phyloP scores from a whole-genome alignment of 2,329 filamentous ascomycete species.

The Fusarium verrucosum region DNA sequence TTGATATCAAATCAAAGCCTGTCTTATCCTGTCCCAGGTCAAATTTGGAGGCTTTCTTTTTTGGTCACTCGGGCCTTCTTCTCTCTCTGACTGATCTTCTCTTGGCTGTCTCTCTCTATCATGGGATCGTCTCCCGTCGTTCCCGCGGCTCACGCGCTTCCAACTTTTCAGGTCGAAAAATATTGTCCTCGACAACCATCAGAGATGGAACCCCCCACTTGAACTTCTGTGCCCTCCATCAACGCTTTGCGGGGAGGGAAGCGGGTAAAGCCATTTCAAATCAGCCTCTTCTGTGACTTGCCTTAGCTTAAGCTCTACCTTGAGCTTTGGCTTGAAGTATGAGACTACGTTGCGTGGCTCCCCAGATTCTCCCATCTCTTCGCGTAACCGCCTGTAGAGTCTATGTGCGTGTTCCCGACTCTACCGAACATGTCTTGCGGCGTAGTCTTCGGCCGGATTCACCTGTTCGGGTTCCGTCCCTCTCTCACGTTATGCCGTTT shows the following conservation, averaged over 20 bases:
- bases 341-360: conserved; percentile 7
- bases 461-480: conserved; percentile 14
- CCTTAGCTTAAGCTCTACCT: background rate
- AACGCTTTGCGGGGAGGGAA: conserved; percentile 6
- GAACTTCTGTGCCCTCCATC: background rate
- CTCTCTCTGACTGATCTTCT: background rate
- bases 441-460: conserved; percentile 6
- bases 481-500: conserved; percentile 13
- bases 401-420: background rate
- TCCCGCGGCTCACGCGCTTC: conserved; percentile 37
- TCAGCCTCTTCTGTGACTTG: conserved; percentile 16
- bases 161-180: conserved; percentile 7
- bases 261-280: conserved; percentile 20
- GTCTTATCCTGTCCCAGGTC: conserved; percentile 17
- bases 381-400: conserved; percentile 5
- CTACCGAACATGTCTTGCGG: conserved; percentile 1
- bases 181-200: background rate
- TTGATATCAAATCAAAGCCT: conserved; percentile 24
- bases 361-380: background rate
- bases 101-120: conserved; percentile 10
- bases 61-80: conserved; percentile 26
- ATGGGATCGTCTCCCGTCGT: conserved; percentile 10
- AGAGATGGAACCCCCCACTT: conserved; percentile 15
- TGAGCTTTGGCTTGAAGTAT: background rate
- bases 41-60: conserved; percentile 6